A percentile compares a stretch with the other conserved stretches of the same genome.
Evolutionary conservation across 1,284 basidiomycete species (phyloP).

Genomic region (Puccinia coronata): DNA sequence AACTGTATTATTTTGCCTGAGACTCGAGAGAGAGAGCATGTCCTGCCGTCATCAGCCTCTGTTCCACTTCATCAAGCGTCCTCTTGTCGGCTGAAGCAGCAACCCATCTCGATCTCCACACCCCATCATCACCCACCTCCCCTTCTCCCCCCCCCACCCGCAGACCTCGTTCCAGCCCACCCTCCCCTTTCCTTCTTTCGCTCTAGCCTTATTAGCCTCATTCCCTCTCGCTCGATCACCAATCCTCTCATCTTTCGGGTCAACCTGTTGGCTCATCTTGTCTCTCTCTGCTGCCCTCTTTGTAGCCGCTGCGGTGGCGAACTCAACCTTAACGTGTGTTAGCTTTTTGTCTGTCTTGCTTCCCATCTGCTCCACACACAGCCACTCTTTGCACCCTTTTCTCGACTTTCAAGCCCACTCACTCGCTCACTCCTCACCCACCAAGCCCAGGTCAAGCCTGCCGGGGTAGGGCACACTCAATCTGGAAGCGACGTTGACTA

Average conservation of each 20-base stretch:
- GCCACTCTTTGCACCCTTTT: too few species aligned
- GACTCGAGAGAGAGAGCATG: too few species aligned
- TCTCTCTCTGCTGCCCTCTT: constrained; percentile 28
- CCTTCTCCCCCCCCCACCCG: not conserved
- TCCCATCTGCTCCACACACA: too few species aligned
- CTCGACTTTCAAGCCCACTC: too few species aligned
- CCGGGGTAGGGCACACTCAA: not conserved
- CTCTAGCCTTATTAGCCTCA: not conserved
- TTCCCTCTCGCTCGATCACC: too few species aligned
- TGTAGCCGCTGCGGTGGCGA: constrained; percentile 48
- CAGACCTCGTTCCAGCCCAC: not conserved
- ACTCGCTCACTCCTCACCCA: not conserved
- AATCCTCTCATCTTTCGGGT: constrained; percentile 13
- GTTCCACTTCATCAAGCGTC: not conserved
- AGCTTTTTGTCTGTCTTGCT: constrained; percentile 2
- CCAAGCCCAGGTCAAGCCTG: not conserved
- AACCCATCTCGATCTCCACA: constrained; percentile 8
- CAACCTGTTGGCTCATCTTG: constrained; percentile 27
- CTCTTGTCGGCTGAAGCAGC: not conserved
- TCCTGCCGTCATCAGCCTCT: not conserved
- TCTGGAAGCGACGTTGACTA: not conserved
- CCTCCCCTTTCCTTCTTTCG: not conserved
- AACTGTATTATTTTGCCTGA: too few species aligned
- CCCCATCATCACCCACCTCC: not conserved
- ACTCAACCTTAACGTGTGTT: constrained; percentile 46